phyloP scores from a whole-genome alignment of 176 grass and related monocot genomes.

The Panicum miliaceum region DNA sequence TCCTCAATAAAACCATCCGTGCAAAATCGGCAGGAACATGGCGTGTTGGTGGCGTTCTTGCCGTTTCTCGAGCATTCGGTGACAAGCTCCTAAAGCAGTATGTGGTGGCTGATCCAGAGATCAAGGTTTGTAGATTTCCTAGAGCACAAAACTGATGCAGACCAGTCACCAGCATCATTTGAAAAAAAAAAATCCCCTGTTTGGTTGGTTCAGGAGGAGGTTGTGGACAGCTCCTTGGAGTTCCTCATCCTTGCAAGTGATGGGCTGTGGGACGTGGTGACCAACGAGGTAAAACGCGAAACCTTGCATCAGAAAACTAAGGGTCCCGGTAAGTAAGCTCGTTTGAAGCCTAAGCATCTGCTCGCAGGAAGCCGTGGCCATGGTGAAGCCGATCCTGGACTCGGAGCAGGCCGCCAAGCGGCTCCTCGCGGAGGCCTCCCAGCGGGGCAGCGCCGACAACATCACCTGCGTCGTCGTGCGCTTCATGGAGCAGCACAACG shows the following conservation, averaged over 20 bases:
- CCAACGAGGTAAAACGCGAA: constrained; percentile 60
- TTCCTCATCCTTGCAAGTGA: constrained; percentile 96
- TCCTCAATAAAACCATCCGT: too few relatives aligned
- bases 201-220: constrained; percentile 59
- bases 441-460: constrained; percentile 78
- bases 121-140: constrained; percentile 51
- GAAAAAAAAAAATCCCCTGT: neutral
- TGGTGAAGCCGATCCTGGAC: constrained; percentile 74
- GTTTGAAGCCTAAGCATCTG: neutral
- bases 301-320: neutral
- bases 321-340: too few relatives aligned
- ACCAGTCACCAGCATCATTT: neutral
- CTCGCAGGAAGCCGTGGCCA: constrained; percentile 71
- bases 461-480: constrained; percentile 86
- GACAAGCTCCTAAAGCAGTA: constrained; percentile 91
- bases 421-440: constrained; percentile 66
- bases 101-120: constrained; percentile 91
- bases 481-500: constrained; percentile 46
- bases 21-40: constrained; percentile 59
- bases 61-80: constrained; percentile 89
- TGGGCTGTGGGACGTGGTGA: constrained; percentile 88
- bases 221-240: constrained; percentile 74
- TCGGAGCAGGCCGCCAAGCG: constrained; percentile 76
- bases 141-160: neutral
- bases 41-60: constrained; percentile 89